Percentiles rank a stretch among this genome's conserved stretches.
Conservation (phyloP, 179 eudicot species). For the Drosera spatulata region DNA sequence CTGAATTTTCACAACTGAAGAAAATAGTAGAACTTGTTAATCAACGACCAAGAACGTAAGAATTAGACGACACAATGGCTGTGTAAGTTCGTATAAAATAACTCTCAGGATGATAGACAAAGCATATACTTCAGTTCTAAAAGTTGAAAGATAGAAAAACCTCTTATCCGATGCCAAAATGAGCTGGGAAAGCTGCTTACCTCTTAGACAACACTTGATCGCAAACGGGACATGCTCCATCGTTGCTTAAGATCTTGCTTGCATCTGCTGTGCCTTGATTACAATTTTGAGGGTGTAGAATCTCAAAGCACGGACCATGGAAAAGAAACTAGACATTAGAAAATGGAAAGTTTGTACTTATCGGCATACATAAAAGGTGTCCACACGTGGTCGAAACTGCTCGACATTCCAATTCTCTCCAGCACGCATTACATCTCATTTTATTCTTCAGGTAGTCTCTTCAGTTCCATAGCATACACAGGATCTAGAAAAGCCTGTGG, state of each 20-base stretch:
- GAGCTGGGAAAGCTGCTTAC: conserved; percentile 20
- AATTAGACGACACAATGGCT: no score
- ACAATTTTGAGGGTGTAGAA: conserved; percentile 24
- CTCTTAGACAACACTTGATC: conserved; percentile 94
- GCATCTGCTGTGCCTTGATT: conserved; percentile 80
- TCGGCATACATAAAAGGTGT: conserved; percentile 80
- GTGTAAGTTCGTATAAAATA: no score
- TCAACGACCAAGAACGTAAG: no score
- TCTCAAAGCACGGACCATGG: not conserved
- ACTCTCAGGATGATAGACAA: no score
- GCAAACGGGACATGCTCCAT: conserved; percentile 89
- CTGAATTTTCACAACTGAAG: no score
- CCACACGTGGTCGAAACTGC: conserved; percentile 75
- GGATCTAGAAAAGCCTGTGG: conserved; percentile 1
- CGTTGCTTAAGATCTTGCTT: conserved; percentile 67
- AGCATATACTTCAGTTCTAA: no score
- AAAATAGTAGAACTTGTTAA: no score
- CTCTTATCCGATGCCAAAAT: not conserved
- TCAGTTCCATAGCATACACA: conserved; percentile 6
- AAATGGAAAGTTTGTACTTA: not conserved
- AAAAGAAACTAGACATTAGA: not conserved
- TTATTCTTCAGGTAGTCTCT: conserved; percentile 19
- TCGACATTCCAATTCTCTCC: conserved; percentile 83
- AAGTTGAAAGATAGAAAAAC: no score
- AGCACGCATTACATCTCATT: conserved; percentile 94